Conservation (phyloP, 106 monocot genomes). For the Allium sativum region DNA sequence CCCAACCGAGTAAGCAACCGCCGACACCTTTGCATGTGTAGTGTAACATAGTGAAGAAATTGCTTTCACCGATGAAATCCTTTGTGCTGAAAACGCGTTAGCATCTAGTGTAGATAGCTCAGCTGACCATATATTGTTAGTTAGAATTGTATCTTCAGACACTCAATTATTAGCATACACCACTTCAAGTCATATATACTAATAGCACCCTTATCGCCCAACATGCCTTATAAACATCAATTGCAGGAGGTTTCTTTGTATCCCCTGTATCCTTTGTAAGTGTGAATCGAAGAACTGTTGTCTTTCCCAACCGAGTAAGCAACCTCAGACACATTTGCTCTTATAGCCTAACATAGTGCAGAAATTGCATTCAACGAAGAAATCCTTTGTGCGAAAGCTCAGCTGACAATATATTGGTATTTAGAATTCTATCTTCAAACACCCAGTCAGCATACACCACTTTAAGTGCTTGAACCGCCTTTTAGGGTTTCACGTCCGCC, state of each 20-base stretch:
- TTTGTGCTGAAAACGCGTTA: too few relatives aligned
- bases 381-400: slow-evolving; percentile 16
- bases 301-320: slow-evolving; percentile 14
- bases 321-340: slow-evolving; percentile 8
- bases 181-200: slow-evolving; percentile 49
- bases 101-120: too few relatives aligned
- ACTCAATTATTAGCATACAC: too few relatives aligned
- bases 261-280: slow-evolving; percentile 19
- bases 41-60: too few relatives aligned
- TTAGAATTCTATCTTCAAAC: slow-evolving; percentile 6
- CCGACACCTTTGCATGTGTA: too few relatives aligned
- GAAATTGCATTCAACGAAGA: slow-evolving; percentile 12
- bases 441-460: slow-evolving; percentile 11
- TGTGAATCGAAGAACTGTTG: slow-evolving; percentile 8
- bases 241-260: slow-evolving; percentile 10
- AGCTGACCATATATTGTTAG: too few relatives aligned
- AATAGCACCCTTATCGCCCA: slow-evolving; percentile 31
- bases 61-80: too few relatives aligned
- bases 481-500: slow-evolving; percentile 9
- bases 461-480: slow-evolving; percentile 6
- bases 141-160: slow-evolving; percentile 38
- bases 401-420: slow-evolving; percentile 11
- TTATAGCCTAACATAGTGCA: slow-evolving; percentile 7
- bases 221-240: slow-evolving; percentile 14
- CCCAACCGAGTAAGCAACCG: too few relatives aligned